A percentile compares a stretch with the other conserved stretches of the same genome.
These are phyloP conservation scores for Lachnellula arida DNA, from an alignment of 2,329 filamentous ascomycete species.

Conservation along the genomic window DNA sequence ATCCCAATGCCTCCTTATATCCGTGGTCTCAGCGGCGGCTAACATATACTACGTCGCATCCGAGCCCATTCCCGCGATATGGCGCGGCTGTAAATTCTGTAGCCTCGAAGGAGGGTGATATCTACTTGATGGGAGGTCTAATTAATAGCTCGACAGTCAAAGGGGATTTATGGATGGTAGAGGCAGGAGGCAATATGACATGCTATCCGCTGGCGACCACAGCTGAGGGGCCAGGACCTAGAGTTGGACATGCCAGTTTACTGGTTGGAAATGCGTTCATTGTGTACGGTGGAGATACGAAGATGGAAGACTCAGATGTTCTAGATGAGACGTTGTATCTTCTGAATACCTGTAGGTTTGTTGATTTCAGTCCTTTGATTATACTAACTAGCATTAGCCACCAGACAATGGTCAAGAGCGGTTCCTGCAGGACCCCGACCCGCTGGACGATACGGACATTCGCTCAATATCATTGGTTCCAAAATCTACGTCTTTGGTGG, in stretches of 20 bases:
- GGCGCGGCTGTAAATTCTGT: constrained; percentile 91
- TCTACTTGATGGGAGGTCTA: constrained; percentile 95
- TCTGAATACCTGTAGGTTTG: constrained; percentile 84
- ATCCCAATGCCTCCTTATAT: constrained; percentile 76
- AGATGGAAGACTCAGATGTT: constrained; percentile 86
- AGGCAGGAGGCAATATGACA: constrained; percentile 79
- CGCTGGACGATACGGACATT: constrained; percentile 90
- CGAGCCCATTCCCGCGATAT: constrained; percentile 92
- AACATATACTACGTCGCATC: constrained; percentile 75
- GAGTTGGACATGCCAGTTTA: constrained; percentile 90
- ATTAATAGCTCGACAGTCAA: constrained; percentile 95
- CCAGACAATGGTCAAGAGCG: constrained; percentile 94
- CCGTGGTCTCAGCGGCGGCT: constrained; percentile 92
- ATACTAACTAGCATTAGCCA: constrained; percentile 54
- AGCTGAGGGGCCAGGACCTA: constrained; percentile 87
- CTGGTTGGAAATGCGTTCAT: constrained; percentile 98
- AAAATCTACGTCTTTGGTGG: constrained; percentile 98
- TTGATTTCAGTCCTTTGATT: neutral
- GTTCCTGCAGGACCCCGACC: constrained; percentile 82
- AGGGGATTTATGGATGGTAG: constrained; percentile 96
- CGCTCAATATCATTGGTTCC: constrained; percentile 90
- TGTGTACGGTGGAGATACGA: constrained; percentile 97
- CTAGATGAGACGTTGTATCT: constrained; percentile 95
- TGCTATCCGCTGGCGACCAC: constrained; percentile 91
- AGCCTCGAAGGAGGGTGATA: constrained; percentile 92